Conservation (phyloP, 2,329 filamentous ascomycete species). For the Diaporthe capsici region DNA sequence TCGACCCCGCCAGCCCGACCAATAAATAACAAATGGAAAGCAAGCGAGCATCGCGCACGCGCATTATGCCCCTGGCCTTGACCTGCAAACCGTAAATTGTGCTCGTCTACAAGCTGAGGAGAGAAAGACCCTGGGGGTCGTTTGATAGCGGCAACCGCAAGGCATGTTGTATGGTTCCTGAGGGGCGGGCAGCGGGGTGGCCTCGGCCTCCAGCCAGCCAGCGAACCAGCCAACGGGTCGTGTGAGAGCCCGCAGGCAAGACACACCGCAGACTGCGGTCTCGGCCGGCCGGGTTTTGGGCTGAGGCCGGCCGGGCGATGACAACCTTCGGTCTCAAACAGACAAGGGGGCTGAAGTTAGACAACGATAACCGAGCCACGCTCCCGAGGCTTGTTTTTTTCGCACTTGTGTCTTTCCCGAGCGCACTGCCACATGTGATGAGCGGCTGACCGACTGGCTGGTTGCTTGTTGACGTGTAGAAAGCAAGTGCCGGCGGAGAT, state of each 20-base stretch:
- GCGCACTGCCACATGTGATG: slow-evolving; percentile 15
- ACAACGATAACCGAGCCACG: not conserved
- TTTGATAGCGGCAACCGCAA: not conserved
- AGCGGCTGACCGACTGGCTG: not conserved
- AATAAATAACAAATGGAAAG: not conserved
- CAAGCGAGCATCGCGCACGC: not conserved
- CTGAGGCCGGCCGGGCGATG: slow-evolving; percentile 16
- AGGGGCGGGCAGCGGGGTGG: not conserved
- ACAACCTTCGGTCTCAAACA: slow-evolving; percentile 2
- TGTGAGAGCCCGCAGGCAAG: not conserved
- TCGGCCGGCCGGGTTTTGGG: slow-evolving; percentile 24
- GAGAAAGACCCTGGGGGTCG: not conserved
- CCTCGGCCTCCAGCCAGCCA: not conserved
- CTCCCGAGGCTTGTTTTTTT: not conserved
- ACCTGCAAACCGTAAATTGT: not conserved
- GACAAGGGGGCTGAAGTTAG: not conserved
- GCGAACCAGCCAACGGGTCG: not conserved
- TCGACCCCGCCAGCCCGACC: not conserved
- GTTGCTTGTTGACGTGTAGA: not conserved
- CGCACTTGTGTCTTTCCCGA: not conserved
- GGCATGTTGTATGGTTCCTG: not conserved
- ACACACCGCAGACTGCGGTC: not conserved
- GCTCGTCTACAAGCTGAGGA: not conserved
- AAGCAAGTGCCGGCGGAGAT: slow-evolving; percentile 5
- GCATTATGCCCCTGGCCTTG: not conserved